Evolutionary conservation across 2,329 filamentous ascomycete species (phyloP).

Genomic region (Epichloe sp.): DNA sequence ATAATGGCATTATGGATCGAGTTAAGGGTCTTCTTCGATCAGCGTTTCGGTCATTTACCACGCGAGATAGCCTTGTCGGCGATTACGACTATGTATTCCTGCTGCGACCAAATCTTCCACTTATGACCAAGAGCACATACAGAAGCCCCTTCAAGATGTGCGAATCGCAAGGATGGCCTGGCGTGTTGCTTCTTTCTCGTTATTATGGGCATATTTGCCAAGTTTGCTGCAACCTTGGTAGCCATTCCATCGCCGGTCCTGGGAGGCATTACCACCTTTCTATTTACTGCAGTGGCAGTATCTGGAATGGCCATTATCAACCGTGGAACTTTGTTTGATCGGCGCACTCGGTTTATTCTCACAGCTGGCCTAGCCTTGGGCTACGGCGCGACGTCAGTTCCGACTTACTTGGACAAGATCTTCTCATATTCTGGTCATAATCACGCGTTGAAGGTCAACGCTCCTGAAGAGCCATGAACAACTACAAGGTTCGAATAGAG

Average conservation of each 20-base stretch:
- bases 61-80: conserved; percentile 63
- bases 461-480: neutral
- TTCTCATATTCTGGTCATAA: conserved; percentile 63
- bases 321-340: conserved; percentile 56
- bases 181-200: conserved; percentile 65
- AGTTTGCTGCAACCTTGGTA: conserved; percentile 67
- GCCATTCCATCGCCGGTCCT: conserved; percentile 43
- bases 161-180: conserved; percentile 69
- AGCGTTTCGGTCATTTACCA: conserved; percentile 31
- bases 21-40: conserved; percentile 9
- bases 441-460: conserved; percentile 37
- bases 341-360: conserved; percentile 70
- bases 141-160: conserved; percentile 61
- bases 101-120: conserved; percentile 71
- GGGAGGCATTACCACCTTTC: conserved; percentile 37
- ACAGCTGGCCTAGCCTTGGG: conserved; percentile 63
- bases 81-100: conserved; percentile 85
- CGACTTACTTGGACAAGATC: conserved; percentile 54
- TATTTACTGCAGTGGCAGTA: conserved; percentile 61
- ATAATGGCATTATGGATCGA: conserved; percentile 17
- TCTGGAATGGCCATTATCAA: conserved; percentile 67
- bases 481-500: neutral
- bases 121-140: conserved; percentile 47
- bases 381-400: conserved; percentile 54
- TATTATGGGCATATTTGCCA: conserved; percentile 70